Base-by-base conservation (phyloP, 1,139 yeast genomes). In the Taphrina pruni region DNA sequence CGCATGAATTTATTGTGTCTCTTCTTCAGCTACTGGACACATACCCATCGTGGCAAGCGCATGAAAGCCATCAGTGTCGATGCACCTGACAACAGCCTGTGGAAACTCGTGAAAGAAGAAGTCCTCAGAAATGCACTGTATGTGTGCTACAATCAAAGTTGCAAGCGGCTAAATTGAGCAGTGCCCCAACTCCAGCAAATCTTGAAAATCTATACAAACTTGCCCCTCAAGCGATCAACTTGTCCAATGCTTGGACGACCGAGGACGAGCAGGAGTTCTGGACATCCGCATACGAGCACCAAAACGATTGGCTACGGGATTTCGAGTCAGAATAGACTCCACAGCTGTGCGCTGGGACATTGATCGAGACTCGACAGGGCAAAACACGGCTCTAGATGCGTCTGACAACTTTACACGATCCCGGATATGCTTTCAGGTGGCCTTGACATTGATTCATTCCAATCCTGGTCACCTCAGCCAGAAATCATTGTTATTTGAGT, bases 11-110 rank as follows among this genome's bases (percentile, higher is more conserved):
- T 50, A 9, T 21, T 21, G 36, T 21, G 54, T n/a, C 54, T 50
- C 54, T 50, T 21, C 36, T 50, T 50, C 54, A 50, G 54, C 8
- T 50, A 50, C 21, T 50, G 54, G 54, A 50, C 54, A 26, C 54
- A 50, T 26, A 50, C 54, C 6, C 54, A 50, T 26, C 32, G 54
- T 20, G 36, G 36, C 36, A 50, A 50, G 21, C 32, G 54, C n/a
- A 50, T 50, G 54, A 20, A 50, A 26, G 11, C 8, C 36, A 50
- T 50, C 9, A 26, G 11, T 11, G 54, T 50, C 36, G 54, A 50
- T 50, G 54, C 54, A 21, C 54, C 54, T 11, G n/a, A 50, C 8
- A 50, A 50, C 21, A 50, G 36, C 11, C 54, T 50, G 14, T 50
- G 54, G 54, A 21, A 50, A 8, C 54, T 21, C n/a, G 8, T 50